Conservation (phyloP, 805 yeast species). For the Candida suzukii region DNA sequence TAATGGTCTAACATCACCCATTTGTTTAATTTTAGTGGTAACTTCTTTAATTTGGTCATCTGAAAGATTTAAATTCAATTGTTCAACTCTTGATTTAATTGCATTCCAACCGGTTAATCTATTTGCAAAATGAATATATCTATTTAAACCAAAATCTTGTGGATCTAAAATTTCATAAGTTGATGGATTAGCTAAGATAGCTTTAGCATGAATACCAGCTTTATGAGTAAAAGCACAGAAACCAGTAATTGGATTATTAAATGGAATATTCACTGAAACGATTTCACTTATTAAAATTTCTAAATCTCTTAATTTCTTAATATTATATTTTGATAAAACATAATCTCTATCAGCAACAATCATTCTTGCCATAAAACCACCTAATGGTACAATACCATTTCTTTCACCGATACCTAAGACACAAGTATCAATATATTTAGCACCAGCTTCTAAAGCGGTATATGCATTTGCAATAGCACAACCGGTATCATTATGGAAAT, state of each 20-base stretch:
- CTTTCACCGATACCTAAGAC: slow-evolving; percentile 59
- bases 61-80: slow-evolving; percentile 45
- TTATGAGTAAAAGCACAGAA: slow-evolving; percentile 61
- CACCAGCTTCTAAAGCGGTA: slow-evolving; percentile 58
- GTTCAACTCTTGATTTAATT: slow-evolving; percentile 54
- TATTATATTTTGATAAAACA: slow-evolving; percentile 50
- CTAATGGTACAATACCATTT: slow-evolving; percentile 56
- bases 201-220: slow-evolving; percentile 60
- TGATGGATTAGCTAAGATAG: slow-evolving; percentile 57
- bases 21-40: slow-evolving; percentile 44
- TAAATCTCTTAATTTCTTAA: slow-evolving; percentile 48
- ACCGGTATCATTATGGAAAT: slow-evolving; percentile 59
- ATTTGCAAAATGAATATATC: slow-evolving; percentile 56
- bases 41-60: slow-evolving; percentile 54
- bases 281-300: slow-evolving; percentile 55
- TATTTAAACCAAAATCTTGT: slow-evolving; percentile 51
- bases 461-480: slow-evolving; percentile 60
- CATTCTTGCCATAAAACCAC: slow-evolving; percentile 60
- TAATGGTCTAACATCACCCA: slow-evolving; percentile 55
- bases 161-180: slow-evolving; percentile 56
- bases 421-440: slow-evolving; percentile 50
- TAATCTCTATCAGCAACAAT: slow-evolving; percentile 55
- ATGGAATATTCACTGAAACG: slow-evolving; percentile 52
- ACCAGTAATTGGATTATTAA: slow-evolving; percentile 58
- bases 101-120: slow-evolving; percentile 61